phyloP scores from a whole-genome alignment of 2,329 filamentous ascomycete genomes.

The Neurospora sp. region DNA sequence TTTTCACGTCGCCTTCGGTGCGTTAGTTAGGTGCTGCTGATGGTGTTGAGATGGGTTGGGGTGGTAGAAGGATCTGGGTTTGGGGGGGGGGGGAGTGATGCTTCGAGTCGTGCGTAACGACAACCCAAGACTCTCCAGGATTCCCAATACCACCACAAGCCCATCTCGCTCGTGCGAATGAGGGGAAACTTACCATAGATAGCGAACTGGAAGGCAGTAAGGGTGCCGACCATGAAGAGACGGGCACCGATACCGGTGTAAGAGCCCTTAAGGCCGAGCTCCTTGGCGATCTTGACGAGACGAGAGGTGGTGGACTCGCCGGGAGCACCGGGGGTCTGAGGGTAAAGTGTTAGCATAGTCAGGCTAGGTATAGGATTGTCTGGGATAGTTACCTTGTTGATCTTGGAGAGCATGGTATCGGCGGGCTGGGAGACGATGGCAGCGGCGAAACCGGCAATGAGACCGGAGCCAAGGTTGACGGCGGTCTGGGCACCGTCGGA shows the following conservation, averaged over 20 bases:
- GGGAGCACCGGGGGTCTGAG: conserved; percentile 58
- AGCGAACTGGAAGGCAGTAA: conserved; percentile 67
- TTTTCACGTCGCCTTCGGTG: conserved; percentile 44
- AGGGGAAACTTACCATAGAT: conserved; percentile 55
- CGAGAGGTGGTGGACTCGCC: conserved; percentile 68
- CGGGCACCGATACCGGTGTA: conserved; percentile 66
- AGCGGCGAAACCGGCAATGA: conserved; percentile 61
- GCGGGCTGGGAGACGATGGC: conserved; percentile 74
- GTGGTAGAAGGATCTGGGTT: conserved; percentile 6
- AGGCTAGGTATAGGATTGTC: neutral
- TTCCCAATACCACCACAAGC: neutral
- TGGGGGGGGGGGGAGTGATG: conserved; percentile 27
- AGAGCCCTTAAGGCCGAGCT: conserved; percentile 63
- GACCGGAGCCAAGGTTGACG: conserved; percentile 47
- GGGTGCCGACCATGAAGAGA: conserved; percentile 45
- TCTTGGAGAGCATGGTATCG: conserved; percentile 80
- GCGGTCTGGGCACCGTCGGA: conserved; percentile 54
- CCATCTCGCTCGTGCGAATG: neutral
- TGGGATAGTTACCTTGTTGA: conserved; percentile 51
- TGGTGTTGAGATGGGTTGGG: neutral
- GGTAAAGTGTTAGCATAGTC: neutral
- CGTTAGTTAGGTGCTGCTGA: neutral
- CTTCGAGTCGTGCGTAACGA: neutral
- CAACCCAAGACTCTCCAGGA: neutral
- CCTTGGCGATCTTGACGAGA: conserved; percentile 70